A percentile compares a stretch with the other conserved stretches of the same genome.
Evolutionary conservation across 176 grass and related monocot species (phyloP).

Genomic region (Oryza longistaminata): DNA sequence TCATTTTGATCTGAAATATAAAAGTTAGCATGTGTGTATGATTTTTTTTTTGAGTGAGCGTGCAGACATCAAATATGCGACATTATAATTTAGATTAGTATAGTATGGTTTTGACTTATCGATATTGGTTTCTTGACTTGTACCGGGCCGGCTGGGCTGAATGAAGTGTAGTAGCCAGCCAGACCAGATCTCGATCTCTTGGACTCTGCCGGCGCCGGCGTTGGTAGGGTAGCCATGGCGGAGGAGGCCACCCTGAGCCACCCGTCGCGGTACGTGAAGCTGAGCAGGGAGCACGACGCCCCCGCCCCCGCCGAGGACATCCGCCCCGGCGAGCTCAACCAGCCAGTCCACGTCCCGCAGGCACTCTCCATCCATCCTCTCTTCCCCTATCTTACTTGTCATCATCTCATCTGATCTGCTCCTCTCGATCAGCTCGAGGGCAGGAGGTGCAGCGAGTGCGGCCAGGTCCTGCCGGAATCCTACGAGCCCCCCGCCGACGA

Average conservation of each 20-base stretch:
- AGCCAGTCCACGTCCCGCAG: slow-evolving; percentile 85
- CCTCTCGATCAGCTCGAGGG: slow-evolving; percentile 57
- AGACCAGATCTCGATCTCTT: no score
- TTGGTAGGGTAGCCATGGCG: slow-evolving; percentile 45
- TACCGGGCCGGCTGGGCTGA: no score
- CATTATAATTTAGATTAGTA: no score
- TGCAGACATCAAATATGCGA: no score
- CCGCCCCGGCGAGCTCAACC: slow-evolving; percentile 89
- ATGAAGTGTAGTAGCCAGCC: no score
- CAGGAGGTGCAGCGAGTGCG: slow-evolving; percentile 66
- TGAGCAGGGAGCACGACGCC: slow-evolving; percentile 86
- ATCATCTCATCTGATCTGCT: slow-evolving; percentile 3
- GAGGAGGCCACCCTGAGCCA: slow-evolving; percentile 47
- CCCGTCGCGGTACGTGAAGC: slow-evolving; percentile 82
- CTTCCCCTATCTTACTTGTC: no score
- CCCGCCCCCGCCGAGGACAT: slow-evolving; percentile 73
- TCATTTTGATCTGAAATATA: no score
- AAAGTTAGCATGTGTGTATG: no score
- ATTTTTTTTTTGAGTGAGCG: no score
- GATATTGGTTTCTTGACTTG: no score
- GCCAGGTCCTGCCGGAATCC: slow-evolving; percentile 75
- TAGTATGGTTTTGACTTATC: no score
- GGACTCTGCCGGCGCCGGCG: no score
- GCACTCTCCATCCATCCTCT: slow-evolving; percentile 17
- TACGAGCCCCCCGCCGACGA: slow-evolving; percentile 78